phyloP scores from a whole-genome alignment of 139 green algal species.

The Chlorella sp. region DNA sequence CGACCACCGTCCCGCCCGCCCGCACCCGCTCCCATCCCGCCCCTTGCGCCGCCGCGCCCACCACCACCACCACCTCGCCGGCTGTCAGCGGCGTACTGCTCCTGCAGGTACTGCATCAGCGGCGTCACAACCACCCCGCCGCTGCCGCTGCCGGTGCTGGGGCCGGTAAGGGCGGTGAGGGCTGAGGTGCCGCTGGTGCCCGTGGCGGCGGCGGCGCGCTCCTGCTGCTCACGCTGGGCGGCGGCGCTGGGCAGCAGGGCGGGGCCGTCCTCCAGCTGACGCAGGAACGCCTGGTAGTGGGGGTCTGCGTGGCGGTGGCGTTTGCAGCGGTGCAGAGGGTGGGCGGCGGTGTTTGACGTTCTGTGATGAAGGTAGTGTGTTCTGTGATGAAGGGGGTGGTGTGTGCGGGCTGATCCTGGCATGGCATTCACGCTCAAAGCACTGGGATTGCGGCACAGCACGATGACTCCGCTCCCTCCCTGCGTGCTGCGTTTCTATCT shows the following conservation, averaged over 20 bases:
- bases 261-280: conserved; percentile 37
- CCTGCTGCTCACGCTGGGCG: conserved; percentile 25
- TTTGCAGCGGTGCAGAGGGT: neutral
- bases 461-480: too few relatives aligned
- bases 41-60: too few relatives aligned
- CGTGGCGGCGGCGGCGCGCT: conserved; percentile 5
- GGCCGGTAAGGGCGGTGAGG: neutral
- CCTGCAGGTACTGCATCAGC: conserved; percentile 19
- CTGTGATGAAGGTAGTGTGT: neutral
- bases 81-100: too few relatives aligned
- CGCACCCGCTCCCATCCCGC: too few relatives aligned
- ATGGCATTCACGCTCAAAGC: too few relatives aligned
- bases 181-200: too few relatives aligned
- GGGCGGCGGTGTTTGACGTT: neutral
- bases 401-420: neutral
- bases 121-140: too few relatives aligned
- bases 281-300: conserved; percentile 57
- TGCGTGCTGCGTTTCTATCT: too few relatives aligned
- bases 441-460: neutral
- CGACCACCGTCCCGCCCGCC: too few relatives aligned
- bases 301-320: conserved; percentile 40
- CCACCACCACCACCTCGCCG: too few relatives aligned
- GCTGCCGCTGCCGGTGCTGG: too few relatives aligned
- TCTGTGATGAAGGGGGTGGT: neutral
- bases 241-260: conserved; percentile 34